A percentile compares a stretch with the other conserved stretches of the same genome.
These are phyloP conservation scores for Aspergillus pseudotamarii DNA, from an alignment of 2,329 filamentous ascomycete genomes.

Conservation along the genomic window DNA sequence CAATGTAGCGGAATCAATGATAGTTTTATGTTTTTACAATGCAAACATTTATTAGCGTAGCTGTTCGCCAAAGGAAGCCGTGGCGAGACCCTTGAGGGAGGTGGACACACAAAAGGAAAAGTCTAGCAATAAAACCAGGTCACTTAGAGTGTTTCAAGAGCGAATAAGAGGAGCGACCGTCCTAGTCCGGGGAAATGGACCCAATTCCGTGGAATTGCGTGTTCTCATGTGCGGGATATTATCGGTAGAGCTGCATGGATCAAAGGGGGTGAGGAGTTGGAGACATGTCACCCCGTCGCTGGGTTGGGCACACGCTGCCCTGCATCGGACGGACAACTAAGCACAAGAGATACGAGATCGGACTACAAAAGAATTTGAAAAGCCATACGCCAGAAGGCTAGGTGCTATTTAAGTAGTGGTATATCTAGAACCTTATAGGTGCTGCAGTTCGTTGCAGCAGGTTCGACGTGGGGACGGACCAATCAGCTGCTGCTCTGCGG, in stretches of 20 bases:
- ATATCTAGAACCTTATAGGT: neutral
- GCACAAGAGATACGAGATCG: neutral
- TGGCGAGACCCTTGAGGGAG: neutral
- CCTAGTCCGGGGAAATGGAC: neutral
- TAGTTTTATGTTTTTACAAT: neutral
- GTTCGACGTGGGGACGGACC: neutral
- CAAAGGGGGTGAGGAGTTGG: neutral
- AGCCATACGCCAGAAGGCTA: neutral
- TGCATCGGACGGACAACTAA: neutral
- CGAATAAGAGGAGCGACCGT: neutral
- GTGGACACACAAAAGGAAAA: neutral
- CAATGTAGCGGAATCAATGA: neutral
- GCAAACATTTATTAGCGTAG: neutral
- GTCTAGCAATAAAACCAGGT: neutral
- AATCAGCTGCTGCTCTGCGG: neutral
- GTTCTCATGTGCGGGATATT: neutral
- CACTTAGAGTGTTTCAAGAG: neutral
- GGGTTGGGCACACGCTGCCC: constrained; percentile 1
- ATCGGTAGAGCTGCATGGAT: neutral
- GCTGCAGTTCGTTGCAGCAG: neutral
- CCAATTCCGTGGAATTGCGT: neutral
- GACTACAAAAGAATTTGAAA: neutral
- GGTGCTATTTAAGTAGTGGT: neutral
- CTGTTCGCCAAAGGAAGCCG: neutral
- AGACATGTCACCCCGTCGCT: constrained; percentile 1